phyloP scores from a whole-genome alignment of 176 grass and related monocot species.

The Tillandsia leiboldiana region DNA sequence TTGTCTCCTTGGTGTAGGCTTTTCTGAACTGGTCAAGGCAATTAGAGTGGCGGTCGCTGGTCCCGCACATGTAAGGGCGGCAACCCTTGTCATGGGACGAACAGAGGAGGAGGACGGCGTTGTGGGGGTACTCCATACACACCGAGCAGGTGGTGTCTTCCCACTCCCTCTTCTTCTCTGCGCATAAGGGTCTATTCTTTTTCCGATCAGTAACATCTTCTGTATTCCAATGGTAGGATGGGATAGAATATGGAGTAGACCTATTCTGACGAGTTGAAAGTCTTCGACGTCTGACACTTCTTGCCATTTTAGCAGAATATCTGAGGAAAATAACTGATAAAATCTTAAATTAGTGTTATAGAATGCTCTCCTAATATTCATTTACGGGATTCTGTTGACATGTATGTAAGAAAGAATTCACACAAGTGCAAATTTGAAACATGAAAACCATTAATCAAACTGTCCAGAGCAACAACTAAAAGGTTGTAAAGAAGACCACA shows the following conservation, averaged over 20 bases:
- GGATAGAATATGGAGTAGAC: constrained; percentile 64
- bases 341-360: neutral
- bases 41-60: constrained; percentile 77
- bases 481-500: too few species aligned
- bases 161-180: constrained; percentile 70
- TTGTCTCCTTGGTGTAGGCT: constrained; percentile 62
- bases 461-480: too few species aligned
- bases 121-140: constrained; percentile 94
- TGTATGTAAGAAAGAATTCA: too few species aligned
- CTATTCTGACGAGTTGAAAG: constrained; percentile 62
- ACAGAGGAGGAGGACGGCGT: constrained; percentile 91
- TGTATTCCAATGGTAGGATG: constrained; percentile 46
- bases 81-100: constrained; percentile 96
- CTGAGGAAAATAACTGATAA: constrained; percentile 15
- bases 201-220: constrained; percentile 43
- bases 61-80: constrained; percentile 94
- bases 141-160: constrained; percentile 92
- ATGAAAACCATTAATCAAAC: too few species aligned
- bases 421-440: too few species aligned
- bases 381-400: neutral
- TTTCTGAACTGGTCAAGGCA: constrained; percentile 98
- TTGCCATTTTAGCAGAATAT: constrained; percentile 51
- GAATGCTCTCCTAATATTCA: neutral
- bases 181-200: constrained; percentile 21
- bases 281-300: constrained; percentile 54